Conservation (phyloP, 2,329 filamentous ascomycete species). For the Hymenotorrendiella dingleyae region DNA sequence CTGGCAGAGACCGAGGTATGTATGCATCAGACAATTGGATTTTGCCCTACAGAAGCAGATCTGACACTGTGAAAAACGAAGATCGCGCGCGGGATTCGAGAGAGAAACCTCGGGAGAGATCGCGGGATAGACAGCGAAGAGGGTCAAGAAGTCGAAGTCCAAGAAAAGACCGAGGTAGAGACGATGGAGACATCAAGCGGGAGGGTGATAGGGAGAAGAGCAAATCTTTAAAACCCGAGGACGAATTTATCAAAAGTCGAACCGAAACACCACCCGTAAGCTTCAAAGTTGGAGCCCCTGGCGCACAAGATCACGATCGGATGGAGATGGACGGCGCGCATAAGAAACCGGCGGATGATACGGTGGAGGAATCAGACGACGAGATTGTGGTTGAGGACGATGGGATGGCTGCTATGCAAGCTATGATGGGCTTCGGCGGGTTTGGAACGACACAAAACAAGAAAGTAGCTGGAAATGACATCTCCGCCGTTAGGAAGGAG, state of each 20-base stretch:
- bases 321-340: slow-evolving; percentile 27
- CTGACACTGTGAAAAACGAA: slow-evolving; percentile 16
- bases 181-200: slow-evolving; percentile 12
- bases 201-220: slow-evolving; percentile 12
- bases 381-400: slow-evolving; percentile 56
- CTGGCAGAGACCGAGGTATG: slow-evolving; percentile 17
- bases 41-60: slow-evolving; percentile 3
- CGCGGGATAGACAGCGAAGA: slow-evolving; percentile 3
- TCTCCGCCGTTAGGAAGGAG: slow-evolving; percentile 77
- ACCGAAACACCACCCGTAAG: slow-evolving; percentile 28
- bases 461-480: slow-evolving; percentile 82
- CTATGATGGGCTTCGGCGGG: slow-evolving; percentile 82
- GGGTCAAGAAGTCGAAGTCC: slow-evolving; percentile 11
- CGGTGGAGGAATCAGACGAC: slow-evolving; percentile 44
- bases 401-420: slow-evolving; percentile 67
- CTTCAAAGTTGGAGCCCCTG: slow-evolving; percentile 24
- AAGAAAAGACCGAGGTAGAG: slow-evolving; percentile 8
- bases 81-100: slow-evolving; percentile 17
- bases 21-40: not conserved
- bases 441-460: slow-evolving; percentile 86
- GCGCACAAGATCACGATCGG: slow-evolving; percentile 24
- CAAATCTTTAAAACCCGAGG: slow-evolving; percentile 11
- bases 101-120: slow-evolving; percentile 17
- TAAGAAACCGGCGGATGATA: slow-evolving; percentile 13
- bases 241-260: slow-evolving; percentile 15